Evolutionary conservation across 768 basidiomycete species (phyloP).

Genomic region (Paxillus involutus): DNA sequence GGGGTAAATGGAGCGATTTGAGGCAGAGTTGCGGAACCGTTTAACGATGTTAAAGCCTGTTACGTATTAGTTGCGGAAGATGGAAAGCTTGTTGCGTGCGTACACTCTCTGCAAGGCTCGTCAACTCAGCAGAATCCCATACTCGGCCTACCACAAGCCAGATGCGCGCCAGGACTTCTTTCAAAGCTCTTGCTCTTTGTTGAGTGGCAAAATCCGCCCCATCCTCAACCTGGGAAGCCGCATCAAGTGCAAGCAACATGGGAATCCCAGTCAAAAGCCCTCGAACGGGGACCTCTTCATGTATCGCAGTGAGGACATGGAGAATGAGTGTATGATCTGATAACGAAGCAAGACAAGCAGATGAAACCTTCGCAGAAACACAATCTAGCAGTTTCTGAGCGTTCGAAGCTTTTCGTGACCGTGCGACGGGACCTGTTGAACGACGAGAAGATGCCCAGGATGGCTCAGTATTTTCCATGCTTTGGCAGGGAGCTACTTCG

Average conservation of each 20-base stretch:
- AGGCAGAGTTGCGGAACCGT: constrained; percentile 39
- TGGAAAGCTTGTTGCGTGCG: constrained; percentile 13
- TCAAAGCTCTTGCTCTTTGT: constrained; percentile 53
- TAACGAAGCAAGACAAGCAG: constrained; percentile 54
- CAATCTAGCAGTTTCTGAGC: constrained; percentile 53
- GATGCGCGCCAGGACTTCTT: constrained; percentile 58
- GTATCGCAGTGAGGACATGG: constrained; percentile 63
- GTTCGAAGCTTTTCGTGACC: constrained; percentile 57
- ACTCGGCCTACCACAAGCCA: constrained; percentile 71
- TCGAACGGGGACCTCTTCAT: constrained; percentile 72
- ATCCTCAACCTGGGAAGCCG: constrained; percentile 45
- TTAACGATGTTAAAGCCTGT: constrained; percentile 49
- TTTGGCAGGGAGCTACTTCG: constrained; percentile 25
- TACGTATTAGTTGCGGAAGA: constrained; percentile 5
- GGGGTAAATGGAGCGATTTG: constrained; percentile 33
- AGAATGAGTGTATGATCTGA: constrained; percentile 77
- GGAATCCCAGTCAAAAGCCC: constrained; percentile 78
- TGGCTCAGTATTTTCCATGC: constrained; percentile 16
- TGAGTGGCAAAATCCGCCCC: constrained; percentile 36
- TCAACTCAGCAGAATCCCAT: constrained; percentile 64
- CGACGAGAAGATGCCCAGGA: constrained; percentile 41
- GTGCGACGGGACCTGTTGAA: constrained; percentile 49
- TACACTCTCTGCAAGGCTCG: constrained; percentile 57
- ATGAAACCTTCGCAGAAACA: constrained; percentile 42
- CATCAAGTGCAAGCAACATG: constrained; percentile 79